Evolutionary conservation across 192 early-diverging fungal genomes (phyloP).

Genomic region (Coemansia sp.): DNA sequence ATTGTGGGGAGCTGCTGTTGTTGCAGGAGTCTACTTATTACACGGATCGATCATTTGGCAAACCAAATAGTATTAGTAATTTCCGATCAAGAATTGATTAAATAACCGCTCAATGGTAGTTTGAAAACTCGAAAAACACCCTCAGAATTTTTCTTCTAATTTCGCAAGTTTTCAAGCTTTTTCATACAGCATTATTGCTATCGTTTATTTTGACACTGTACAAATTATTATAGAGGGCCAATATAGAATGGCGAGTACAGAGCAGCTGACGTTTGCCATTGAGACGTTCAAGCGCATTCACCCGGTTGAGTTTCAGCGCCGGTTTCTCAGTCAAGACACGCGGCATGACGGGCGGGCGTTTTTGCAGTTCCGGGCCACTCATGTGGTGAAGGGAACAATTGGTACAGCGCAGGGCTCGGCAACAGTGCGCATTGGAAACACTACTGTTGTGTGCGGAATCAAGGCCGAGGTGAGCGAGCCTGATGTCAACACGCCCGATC

Average conservation of each 20-base stretch:
- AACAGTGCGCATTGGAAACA: slow-evolving; percentile 83
- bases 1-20: too few species aligned
- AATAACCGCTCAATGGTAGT: too few species aligned
- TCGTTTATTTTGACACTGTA: neutral
- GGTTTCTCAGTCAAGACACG: slow-evolving; percentile 75
- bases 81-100: too few species aligned
- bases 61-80: too few species aligned
- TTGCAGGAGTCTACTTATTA: too few species aligned
- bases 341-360: slow-evolving; percentile 83
- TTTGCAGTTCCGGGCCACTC: slow-evolving; percentile 64
- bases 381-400: slow-evolving; percentile 62
- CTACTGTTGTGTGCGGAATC: slow-evolving; percentile 88
- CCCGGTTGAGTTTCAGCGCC: slow-evolving; percentile 80
- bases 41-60: too few species aligned
- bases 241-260: slow-evolving; percentile 11
- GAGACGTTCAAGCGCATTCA: slow-evolving; percentile 87
- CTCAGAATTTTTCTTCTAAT: too few species aligned
- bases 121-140: too few species aligned
- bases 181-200: neutral
- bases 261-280: slow-evolving; percentile 50
- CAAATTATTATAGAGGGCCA: neutral
- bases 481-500: slow-evolving; percentile 60
- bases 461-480: slow-evolving; percentile 93
- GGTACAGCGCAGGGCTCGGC: slow-evolving; percentile 83
- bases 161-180: too few species aligned